Conservation (phyloP, 2,329 filamentous ascomycete species). For the Phyllosticta citriasiana region DNA sequence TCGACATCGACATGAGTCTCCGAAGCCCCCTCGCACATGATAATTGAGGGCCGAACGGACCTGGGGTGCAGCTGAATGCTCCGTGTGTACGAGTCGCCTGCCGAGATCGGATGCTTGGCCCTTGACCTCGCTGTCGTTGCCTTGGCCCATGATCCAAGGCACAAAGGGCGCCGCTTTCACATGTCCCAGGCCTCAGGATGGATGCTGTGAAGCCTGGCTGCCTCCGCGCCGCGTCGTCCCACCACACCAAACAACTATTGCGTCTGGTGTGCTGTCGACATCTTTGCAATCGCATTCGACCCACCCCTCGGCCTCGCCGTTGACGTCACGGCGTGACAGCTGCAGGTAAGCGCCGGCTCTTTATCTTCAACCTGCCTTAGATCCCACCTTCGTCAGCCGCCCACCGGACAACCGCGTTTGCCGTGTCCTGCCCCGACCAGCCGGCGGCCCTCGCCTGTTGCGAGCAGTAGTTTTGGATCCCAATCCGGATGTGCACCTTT, state of each 20-base stretch:
- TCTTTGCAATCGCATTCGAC: slow-evolving; percentile 1
- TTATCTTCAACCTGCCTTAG: slow-evolving; percentile 6
- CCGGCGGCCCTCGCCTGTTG: not conserved
- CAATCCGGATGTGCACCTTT: slow-evolving; percentile 3
- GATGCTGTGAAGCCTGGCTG: not conserved
- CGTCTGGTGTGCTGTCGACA: not conserved
- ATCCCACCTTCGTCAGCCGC: slow-evolving; percentile 1
- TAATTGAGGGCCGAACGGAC: not conserved
- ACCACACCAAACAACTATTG: slow-evolving; percentile 1
- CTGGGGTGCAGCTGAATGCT: slow-evolving; percentile 3
- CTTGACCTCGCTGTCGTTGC: not conserved
- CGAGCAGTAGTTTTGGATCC: slow-evolving; percentile 5
- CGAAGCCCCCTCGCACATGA: not conserved
- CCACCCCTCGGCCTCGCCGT: not conserved
- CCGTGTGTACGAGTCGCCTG: not conserved
- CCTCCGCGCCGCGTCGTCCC: slow-evolving; percentile 2
- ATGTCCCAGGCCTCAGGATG: not conserved
- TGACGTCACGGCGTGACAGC: slow-evolving; percentile 6
- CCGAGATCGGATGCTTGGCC: not conserved
- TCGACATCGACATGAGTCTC: not conserved
- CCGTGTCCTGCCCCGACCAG: slow-evolving; percentile 1
- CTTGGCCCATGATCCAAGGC: not conserved
- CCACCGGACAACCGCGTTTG: slow-evolving; percentile 5
- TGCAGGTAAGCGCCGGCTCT: slow-evolving; percentile 6
- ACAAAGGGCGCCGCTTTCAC: not conserved